Evolutionary conservation across 306 rosid genomes (phyloP).

Genomic region (Vigna unguiculata): DNA sequence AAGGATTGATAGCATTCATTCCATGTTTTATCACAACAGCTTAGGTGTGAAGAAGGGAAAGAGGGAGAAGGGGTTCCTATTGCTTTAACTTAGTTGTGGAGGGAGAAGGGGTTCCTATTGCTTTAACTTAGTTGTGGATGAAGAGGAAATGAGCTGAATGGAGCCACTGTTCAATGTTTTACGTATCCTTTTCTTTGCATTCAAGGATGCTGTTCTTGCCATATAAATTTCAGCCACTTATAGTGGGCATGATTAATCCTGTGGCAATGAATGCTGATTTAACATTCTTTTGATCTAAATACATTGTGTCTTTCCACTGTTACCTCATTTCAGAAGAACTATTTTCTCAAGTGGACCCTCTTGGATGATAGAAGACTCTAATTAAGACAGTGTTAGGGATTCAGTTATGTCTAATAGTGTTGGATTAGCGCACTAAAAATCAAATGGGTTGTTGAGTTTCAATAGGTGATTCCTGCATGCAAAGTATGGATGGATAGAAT

Average conservation of each 20-base stretch:
- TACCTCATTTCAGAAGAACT: not conserved
- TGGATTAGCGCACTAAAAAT: not conserved
- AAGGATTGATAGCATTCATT: not conserved
- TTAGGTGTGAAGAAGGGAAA: not conserved
- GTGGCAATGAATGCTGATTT: not conserved
- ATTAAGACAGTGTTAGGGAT: not conserved
- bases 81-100: not conserved
- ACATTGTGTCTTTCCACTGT: not conserved
- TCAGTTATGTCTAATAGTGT: not conserved
- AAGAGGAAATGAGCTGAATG: not conserved
- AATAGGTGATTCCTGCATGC: not conserved
- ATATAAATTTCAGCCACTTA: not conserved
- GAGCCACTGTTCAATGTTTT: not conserved
- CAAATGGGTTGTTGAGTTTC: not conserved
- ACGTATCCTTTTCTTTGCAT: not conserved
- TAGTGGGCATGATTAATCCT: not conserved
- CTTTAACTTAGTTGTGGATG: not conserved
- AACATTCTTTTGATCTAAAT: constrained; percentile 2
- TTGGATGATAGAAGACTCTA: not conserved
- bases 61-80: constrained; percentile 2
- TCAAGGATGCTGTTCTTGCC: not conserved
- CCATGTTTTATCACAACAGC: not conserved
- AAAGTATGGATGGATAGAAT: not conserved
- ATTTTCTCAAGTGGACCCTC: not conserved
- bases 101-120: not conserved